Conservation (phyloP, 108 stramenopile species). For the Skeletonema tropicum region DNA sequence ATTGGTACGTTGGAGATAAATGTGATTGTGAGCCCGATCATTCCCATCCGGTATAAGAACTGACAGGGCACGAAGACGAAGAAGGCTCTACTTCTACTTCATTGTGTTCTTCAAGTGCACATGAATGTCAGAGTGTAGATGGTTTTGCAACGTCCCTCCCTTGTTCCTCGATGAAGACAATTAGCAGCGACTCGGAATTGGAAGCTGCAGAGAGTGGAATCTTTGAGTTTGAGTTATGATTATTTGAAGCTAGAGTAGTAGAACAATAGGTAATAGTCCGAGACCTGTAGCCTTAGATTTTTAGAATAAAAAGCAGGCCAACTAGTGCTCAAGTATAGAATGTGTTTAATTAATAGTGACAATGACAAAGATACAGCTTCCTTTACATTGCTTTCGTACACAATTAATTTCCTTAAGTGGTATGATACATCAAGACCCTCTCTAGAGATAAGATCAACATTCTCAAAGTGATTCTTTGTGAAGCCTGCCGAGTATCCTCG, state of each 20-base stretch:
- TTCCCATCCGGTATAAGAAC: too few relatives aligned
- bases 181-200: not conserved
- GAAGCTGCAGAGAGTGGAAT: not conserved
- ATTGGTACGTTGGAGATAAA: not conserved
- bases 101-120: too few relatives aligned
- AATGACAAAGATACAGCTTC: too few relatives aligned
- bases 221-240: not conserved
- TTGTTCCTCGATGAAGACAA: not conserved
- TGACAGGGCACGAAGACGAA: too few relatives aligned
- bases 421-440: too few relatives aligned
- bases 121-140: too few relatives aligned
- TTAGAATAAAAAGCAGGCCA: not conserved
- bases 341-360: too few relatives aligned
- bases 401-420: too few relatives aligned
- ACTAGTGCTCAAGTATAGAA: too few relatives aligned
- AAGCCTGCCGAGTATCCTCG: not conserved
- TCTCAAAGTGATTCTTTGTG: not conserved
- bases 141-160: too few relatives aligned
- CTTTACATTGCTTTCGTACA: too few relatives aligned
- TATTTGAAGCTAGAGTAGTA: not conserved
- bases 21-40: not conserved
- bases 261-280: not conserved
- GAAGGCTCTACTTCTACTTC: too few relatives aligned
- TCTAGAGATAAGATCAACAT: not conserved
- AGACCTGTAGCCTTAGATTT: not conserved